Evolutionary conservation across 2,329 filamentous ascomycete genomes (phyloP).

Genomic region (Cercospora nicotianae): DNA sequence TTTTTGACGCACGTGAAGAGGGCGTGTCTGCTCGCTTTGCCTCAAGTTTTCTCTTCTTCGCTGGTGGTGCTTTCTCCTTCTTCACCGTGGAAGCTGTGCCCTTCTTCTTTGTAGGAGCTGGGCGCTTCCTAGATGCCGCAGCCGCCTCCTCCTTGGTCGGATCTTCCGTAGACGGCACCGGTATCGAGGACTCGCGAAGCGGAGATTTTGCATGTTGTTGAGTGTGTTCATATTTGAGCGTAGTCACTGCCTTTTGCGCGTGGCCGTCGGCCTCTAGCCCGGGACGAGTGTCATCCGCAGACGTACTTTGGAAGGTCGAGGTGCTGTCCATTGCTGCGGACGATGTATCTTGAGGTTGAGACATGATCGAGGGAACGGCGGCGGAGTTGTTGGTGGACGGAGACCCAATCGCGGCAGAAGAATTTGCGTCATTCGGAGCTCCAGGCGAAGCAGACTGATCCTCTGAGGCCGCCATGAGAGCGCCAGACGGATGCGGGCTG

Average conservation of each 20-base stretch:
- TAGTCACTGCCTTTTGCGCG: constrained; percentile 46
- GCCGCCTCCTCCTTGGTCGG: constrained; percentile 31
- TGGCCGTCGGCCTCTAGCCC: constrained; percentile 40
- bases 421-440: not conserved
- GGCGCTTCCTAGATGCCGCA: constrained; percentile 45
- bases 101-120: constrained; percentile 49
- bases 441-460: not conserved
- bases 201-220: constrained; percentile 38
- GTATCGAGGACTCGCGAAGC: constrained; percentile 42
- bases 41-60: constrained; percentile 50
- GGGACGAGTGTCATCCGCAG: constrained; percentile 32
- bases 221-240: constrained; percentile 49
- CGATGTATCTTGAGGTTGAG: not conserved
- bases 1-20: constrained; percentile 41
- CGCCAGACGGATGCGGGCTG: not conserved
- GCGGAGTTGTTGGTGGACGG: not conserved
- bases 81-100: constrained; percentile 47
- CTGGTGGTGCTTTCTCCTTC: constrained; percentile 46
- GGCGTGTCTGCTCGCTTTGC: constrained; percentile 44
- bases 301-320: constrained; percentile 30
- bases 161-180: constrained; percentile 43
- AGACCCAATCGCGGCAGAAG: not conserved
- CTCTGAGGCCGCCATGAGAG: not conserved
- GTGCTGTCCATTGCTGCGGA: not conserved
- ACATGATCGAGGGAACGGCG: not conserved